Base-by-base conservation (phyloP, 139 green algal species). In the Chlorella sp. region DNA sequence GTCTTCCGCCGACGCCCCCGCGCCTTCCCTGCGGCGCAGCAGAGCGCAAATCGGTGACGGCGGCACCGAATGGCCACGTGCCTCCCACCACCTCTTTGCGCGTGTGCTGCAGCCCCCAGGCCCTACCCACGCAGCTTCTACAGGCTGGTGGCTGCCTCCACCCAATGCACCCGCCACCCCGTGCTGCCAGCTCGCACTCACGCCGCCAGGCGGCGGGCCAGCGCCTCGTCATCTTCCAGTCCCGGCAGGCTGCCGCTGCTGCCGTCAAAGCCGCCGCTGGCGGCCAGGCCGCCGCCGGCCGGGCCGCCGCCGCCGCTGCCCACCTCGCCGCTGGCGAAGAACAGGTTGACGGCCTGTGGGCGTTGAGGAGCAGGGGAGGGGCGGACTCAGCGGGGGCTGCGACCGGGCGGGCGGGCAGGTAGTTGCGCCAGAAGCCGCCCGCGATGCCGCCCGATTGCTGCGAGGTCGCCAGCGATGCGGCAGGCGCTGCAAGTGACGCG, bases 271-370 rank as follows among this genome's bases (percentile, higher is more conserved):
- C 40, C 56, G 0, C 35, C 23, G 50, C 27, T 46, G 8, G 41
- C 56, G 2, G 38, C 60, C 17, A 12, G 35, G 19, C 19, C 66
- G 56, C 29, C 38, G 25, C n/a, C 55, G 31, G 5, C 27, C 41
- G 7, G 11, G 5, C 38, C 63, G 2, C 23, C 69, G 15, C 61
- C 70, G 48, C 41, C 71, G 6, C 58, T 77, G 19, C 76, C 71
- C 51, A 71, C 63, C 1, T 74, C 48, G 0, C 73, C 80, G 27
- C 62, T 71, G 14, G 89, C 85, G 45, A 93, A 94, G 51, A 81
- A 82, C 21, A 94, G 82, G 25, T 89, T 79, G 12, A 93, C 85
- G 4, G 90, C 90, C 46, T 55, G 46, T 55, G 14, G 46, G 14
- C 46, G 17, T 14, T 14, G 14, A 17, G 17, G 46, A 55, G 46